These are phyloP conservation scores for Colletotrichum sp. DNA, from an alignment of 2,329 filamentous ascomycete genomes.

Conservation along the genomic window DNA sequence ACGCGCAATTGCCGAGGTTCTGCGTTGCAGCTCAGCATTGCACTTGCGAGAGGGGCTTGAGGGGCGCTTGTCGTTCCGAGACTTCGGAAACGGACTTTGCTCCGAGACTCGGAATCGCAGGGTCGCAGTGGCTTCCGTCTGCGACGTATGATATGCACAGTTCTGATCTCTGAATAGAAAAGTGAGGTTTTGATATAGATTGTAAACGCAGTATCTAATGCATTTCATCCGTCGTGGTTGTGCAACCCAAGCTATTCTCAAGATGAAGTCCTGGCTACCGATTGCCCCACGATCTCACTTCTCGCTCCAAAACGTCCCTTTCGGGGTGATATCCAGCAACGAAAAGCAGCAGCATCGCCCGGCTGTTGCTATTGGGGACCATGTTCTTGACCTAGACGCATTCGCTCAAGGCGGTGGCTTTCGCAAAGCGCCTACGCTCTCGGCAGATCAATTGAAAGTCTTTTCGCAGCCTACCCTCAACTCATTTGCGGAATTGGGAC, in stretches of 20 bases:
- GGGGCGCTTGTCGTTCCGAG: background rate
- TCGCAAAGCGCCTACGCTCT: background rate
- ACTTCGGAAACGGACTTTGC: background rate
- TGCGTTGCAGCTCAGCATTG: background rate
- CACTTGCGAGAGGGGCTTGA: background rate
- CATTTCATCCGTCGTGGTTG: background rate
- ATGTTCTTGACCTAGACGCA: constrained; percentile 64
- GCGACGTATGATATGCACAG: background rate
- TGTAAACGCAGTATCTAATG: background rate
- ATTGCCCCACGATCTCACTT: constrained; percentile 45
- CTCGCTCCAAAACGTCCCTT: constrained; percentile 76
- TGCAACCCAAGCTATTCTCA: background rate
- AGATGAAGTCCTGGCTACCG: constrained; percentile 20
- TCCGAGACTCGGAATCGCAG: background rate
- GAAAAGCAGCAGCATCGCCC: constrained; percentile 57
- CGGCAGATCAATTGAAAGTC: background rate
- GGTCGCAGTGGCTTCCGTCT: background rate
- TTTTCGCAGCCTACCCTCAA: constrained; percentile 63
- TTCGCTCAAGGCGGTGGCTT: constrained; percentile 21
- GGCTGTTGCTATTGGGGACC: constrained; percentile 72
- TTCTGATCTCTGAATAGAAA: background rate
- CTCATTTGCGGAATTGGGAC: constrained; percentile 71
- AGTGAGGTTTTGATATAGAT: background rate
- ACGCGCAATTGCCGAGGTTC: background rate
- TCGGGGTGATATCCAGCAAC: constrained; percentile 72